Evolutionary conservation across 2,329 filamentous ascomycete genomes (phyloP).

Genomic region (Scytalidium sp.): DNA sequence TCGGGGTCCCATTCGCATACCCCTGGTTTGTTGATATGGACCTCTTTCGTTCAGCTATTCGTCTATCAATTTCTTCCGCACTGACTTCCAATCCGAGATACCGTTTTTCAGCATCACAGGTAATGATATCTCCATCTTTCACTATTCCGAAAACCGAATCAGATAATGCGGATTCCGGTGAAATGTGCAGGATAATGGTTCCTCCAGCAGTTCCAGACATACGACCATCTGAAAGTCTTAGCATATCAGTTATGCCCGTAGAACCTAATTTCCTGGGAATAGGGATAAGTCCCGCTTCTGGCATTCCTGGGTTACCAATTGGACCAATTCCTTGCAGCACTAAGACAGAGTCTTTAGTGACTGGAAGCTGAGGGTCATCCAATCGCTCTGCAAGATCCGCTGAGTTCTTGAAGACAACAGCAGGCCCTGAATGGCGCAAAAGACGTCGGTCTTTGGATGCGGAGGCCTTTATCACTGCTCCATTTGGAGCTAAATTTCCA

Average conservation of each 20-base stretch:
- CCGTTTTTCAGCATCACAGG: slow-evolving; percentile 40
- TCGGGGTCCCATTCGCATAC: slow-evolving; percentile 16
- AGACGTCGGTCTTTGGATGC: slow-evolving; percentile 45
- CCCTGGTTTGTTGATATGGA: slow-evolving; percentile 8
- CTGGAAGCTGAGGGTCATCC: slow-evolving; percentile 40
- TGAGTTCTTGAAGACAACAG: slow-evolving; percentile 45
- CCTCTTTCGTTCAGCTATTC: slow-evolving; percentile 12
- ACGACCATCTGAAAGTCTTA: slow-evolving; percentile 49
- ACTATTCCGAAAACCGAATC: slow-evolving; percentile 46
- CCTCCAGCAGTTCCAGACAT: slow-evolving; percentile 55
- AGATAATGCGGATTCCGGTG: slow-evolving; percentile 45
- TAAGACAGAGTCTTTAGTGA: slow-evolving; percentile 41
- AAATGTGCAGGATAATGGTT: slow-evolving; percentile 51
- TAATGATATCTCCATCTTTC: slow-evolving; percentile 43
- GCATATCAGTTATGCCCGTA: slow-evolving; percentile 48
- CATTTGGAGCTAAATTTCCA: slow-evolving; percentile 46
- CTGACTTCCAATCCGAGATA: slow-evolving; percentile 33
- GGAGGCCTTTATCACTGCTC: slow-evolving; percentile 47
- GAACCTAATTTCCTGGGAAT: slow-evolving; percentile 45
- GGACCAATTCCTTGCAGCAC: slow-evolving; percentile 47
- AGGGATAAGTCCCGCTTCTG: slow-evolving; percentile 48
- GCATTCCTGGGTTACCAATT: slow-evolving; percentile 50
- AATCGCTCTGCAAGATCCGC: slow-evolving; percentile 42
- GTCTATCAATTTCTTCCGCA: slow-evolving; percentile 17
- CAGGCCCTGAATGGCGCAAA: slow-evolving; percentile 39